A percentile compares a stretch with the other conserved stretches of the same genome.
These are phyloP conservation scores for Backusella circina DNA, from an alignment of 192 early-diverging fungal species.

Conservation along the genomic window DNA sequence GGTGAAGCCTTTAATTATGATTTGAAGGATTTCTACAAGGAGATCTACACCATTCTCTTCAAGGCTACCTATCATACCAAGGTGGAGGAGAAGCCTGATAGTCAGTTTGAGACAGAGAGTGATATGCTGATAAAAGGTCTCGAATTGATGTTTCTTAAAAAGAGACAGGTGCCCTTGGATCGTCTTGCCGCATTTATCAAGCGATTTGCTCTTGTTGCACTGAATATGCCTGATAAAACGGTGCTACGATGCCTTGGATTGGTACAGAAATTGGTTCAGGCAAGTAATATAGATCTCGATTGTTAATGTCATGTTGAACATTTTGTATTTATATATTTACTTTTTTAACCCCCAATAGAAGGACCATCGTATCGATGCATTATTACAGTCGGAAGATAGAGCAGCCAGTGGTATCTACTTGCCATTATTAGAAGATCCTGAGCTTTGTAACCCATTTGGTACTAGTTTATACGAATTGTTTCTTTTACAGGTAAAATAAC, in stretches of 20 bases:
- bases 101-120: constrained; percentile 59
- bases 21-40: constrained; percentile 85
- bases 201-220: constrained; percentile 64
- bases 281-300: constrained; percentile 14
- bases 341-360: constrained; percentile 27
- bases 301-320: background rate
- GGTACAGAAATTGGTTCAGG: constrained; percentile 59
- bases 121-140: constrained; percentile 82
- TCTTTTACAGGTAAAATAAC: constrained; percentile 61
- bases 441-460: constrained; percentile 93
- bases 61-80: constrained; percentile 63
- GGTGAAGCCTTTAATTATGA: constrained; percentile 92
- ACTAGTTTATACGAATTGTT: constrained; percentile 86
- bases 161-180: constrained; percentile 67
- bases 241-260: constrained; percentile 65
- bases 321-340: background rate
- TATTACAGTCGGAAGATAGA: constrained; percentile 50
- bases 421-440: constrained; percentile 81
- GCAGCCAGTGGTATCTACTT: constrained; percentile 75
- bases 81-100: constrained; percentile 50
- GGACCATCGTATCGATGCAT: constrained; percentile 48
- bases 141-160: constrained; percentile 84
- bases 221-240: constrained; percentile 76
- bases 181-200: constrained; percentile 89
- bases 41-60: constrained; percentile 78